phyloP scores from a whole-genome alignment of 441 rosid species.

The Erodium moschatum region DNA sequence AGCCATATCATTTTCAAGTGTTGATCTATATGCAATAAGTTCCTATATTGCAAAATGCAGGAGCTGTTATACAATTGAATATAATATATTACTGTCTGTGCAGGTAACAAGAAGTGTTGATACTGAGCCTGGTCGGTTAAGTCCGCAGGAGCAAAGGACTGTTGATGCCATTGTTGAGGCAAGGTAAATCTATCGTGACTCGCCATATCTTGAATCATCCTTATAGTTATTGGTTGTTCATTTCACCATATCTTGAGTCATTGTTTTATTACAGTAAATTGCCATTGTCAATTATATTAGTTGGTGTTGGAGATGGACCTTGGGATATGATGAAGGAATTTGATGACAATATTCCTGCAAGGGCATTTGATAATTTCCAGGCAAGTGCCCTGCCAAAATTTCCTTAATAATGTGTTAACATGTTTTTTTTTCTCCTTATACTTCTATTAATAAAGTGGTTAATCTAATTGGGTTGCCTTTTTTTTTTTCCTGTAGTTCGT shows the following conservation, averaged over 20 bases:
- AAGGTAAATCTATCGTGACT: slow-evolving; percentile 38
- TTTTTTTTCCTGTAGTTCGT: slow-evolving; percentile 52
- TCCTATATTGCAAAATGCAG: neutral
- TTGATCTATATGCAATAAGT: neutral
- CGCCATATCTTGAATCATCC: slow-evolving; percentile 13
- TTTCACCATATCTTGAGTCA: slow-evolving; percentile 15
- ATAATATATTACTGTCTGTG: slow-evolving; percentile 14
- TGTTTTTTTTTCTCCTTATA: neutral
- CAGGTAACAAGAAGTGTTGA: slow-evolving; percentile 92
- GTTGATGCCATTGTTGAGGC: slow-evolving; percentile 85
- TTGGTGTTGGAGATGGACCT: slow-evolving; percentile 52
- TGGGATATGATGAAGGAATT: slow-evolving; percentile 97
- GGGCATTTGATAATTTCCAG: slow-evolving; percentile 88
- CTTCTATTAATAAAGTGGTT: neutral
- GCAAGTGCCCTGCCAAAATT: slow-evolving; percentile 24
- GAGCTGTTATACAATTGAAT: neutral
- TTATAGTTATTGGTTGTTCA: slow-evolving; percentile 4
- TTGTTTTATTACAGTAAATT: slow-evolving; percentile 44
- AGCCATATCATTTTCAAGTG: neutral
- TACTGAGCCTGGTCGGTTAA: slow-evolving; percentile 49
- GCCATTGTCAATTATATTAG: slow-evolving; percentile 72
- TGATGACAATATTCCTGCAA: slow-evolving; percentile 85
- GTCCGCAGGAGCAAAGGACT: slow-evolving; percentile 80
- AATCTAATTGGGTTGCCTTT: neutral
- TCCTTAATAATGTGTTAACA: neutral